phyloP scores from a whole-genome alignment of 2,329 filamentous ascomycete genomes.

The Hawksworthiomyces lignivorus region DNA sequence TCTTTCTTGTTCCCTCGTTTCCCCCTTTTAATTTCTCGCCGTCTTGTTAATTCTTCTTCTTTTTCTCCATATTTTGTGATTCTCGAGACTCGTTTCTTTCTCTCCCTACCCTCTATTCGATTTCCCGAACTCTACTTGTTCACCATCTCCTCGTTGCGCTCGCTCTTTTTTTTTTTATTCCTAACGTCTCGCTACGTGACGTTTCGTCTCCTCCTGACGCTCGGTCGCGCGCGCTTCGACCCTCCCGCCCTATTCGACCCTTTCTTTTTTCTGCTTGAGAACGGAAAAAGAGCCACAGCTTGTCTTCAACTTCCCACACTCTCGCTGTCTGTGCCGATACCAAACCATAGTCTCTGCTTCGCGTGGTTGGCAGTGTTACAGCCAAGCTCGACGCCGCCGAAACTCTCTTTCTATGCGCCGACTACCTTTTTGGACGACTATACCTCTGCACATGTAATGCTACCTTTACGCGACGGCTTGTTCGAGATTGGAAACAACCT shows the following conservation, averaged over 20 bases:
- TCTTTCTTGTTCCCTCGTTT: neutral
- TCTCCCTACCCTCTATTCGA: too few relatives aligned
- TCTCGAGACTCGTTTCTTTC: neutral
- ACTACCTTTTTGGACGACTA: neutral
- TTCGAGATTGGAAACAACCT: too few relatives aligned
- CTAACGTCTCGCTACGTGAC: too few relatives aligned
- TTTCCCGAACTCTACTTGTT: too few relatives aligned
- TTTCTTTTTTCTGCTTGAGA: neutral
- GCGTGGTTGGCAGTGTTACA: too few relatives aligned
- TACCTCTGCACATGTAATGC: conserved; percentile 3
- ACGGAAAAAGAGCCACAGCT: too few relatives aligned
- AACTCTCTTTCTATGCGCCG: conserved; percentile 8
- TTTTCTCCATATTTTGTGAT: neutral
- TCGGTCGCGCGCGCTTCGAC: neutral
- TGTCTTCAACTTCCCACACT: too few relatives aligned
- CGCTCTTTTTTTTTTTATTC: neutral
- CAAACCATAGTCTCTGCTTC: too few relatives aligned
- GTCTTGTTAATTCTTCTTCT: too few relatives aligned
- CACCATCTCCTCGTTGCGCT: too few relatives aligned
- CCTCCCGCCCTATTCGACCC: neutral
- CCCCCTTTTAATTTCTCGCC: neutral
- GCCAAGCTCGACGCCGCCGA: too few relatives aligned
- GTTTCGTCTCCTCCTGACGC: neutral
- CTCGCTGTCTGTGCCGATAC: too few relatives aligned
- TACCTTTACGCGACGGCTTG: neutral